Conservation (phyloP, 768 basidiomycete species). For the Cystofilobasidium ferigula region DNA sequence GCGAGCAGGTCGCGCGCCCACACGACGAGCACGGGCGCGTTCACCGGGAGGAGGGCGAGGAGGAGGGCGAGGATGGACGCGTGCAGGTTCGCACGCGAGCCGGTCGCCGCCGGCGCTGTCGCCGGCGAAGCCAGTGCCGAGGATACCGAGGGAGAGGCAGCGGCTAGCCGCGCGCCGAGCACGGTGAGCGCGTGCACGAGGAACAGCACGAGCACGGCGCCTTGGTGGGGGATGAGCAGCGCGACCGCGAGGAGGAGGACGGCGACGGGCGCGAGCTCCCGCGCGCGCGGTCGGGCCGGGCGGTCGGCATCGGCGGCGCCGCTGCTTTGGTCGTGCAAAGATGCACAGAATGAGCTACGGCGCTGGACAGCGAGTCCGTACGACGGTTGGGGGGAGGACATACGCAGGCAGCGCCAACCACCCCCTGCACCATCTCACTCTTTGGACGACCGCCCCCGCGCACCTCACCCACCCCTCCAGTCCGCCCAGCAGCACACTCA, state of each 20-base stretch:
- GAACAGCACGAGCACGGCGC: conserved; percentile 76
- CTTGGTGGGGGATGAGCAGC: conserved; percentile 78
- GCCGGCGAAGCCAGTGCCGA: neutral
- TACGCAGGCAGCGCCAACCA: too few relatives aligned
- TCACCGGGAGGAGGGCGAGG: conserved; percentile 68
- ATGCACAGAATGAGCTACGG: too few relatives aligned
- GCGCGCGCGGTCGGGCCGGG: neutral
- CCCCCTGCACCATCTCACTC: too few relatives aligned
- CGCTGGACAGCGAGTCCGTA: too few relatives aligned
- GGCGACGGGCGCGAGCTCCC: conserved; percentile 46
- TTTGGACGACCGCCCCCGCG: neutral
- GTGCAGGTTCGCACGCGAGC: conserved; percentile 3
- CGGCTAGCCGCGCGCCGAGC: too few relatives aligned
- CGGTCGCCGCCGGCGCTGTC: neutral
- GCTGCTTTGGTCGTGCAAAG: neutral
- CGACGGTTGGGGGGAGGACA: too few relatives aligned
- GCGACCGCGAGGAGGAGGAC: conserved; percentile 57
- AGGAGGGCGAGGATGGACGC: conserved; percentile 43
- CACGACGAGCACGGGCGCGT: conserved; percentile 65
- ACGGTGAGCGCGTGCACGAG: conserved; percentile 52
- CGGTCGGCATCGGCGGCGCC: neutral
- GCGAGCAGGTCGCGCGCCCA: conserved; percentile 68
- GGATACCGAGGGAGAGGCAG: neutral
- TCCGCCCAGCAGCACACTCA: neutral
- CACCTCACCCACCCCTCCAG: neutral